Percentiles rank a stretch among this genome's conserved stretches.
Conservation (phyloP, 257 asterid species). For the Voacanga thouarsii region DNA sequence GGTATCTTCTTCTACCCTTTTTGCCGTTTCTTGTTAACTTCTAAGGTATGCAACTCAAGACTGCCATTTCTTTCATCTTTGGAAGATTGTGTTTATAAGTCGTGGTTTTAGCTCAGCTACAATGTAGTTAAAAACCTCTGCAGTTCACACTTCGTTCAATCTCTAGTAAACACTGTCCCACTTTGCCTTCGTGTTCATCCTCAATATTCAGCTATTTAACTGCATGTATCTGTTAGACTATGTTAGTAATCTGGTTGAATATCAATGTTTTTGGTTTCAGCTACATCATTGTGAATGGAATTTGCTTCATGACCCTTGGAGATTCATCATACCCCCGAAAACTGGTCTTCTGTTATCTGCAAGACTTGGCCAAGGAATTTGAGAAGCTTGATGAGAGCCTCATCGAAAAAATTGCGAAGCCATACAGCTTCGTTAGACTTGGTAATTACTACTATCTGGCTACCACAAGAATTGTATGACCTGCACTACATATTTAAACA, state of each 20-base stretch:
- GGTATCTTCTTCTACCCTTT: conserved; percentile 24
- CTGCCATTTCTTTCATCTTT: not conserved
- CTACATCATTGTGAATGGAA: conserved; percentile 49
- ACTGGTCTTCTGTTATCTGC: conserved; percentile 47
- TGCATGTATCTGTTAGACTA: too few species aligned
- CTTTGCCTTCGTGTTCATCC: not conserved
- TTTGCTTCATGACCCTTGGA: conserved; percentile 52
- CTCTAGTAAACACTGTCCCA: not conserved
- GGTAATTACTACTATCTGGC: conserved; percentile 30
- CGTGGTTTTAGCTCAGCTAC: too few species aligned
- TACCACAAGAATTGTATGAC: not conserved
- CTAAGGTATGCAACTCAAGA: not conserved
- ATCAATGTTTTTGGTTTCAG: conserved; percentile 25
- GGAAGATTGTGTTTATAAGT: too few species aligned
- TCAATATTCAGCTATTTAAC: not conserved
- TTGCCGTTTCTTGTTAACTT: not conserved
- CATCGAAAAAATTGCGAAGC: conserved; percentile 28
- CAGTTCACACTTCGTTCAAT: not conserved
- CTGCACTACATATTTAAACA: not conserved
- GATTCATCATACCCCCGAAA: conserved; percentile 55
- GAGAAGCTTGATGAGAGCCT: conserved; percentile 32
- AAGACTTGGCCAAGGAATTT: conserved; percentile 51
- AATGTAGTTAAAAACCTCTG: too few species aligned
- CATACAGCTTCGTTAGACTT: conserved; percentile 49
- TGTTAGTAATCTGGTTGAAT: not conserved